Evolutionary conservation across 441 rosid species (phyloP).

Genomic region (Gossypium davidsonii): DNA sequence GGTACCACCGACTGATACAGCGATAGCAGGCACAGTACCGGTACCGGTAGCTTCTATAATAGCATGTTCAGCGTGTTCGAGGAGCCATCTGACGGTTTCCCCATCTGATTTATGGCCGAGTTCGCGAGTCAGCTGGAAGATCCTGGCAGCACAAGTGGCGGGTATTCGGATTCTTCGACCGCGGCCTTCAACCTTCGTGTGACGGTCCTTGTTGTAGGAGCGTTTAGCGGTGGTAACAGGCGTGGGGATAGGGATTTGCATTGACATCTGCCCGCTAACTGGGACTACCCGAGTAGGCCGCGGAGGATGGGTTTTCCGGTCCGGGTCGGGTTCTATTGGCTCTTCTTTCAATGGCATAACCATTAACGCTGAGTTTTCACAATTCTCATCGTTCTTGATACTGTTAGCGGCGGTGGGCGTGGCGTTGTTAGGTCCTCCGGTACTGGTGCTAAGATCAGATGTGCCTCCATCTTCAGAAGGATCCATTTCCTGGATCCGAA

Average conservation of each 20-base stretch:
- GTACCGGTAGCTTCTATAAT: constrained; percentile 51
- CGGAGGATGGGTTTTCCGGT: constrained; percentile 13
- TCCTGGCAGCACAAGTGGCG: constrained; percentile 55
- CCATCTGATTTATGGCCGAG: constrained; percentile 69
- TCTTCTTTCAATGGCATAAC: constrained; percentile 38
- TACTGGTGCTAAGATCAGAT: constrained; percentile 43
- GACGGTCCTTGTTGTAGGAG: constrained; percentile 54
- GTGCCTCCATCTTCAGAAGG: constrained; percentile 28
- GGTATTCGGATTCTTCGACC: constrained; percentile 65
- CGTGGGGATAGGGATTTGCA: constrained; percentile 16
- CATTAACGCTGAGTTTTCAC: constrained; percentile 21
- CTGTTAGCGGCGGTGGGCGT: background rate
- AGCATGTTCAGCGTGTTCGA: constrained; percentile 49
- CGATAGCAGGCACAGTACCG: constrained; percentile 47
- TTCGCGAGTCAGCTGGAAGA: constrained; percentile 57
- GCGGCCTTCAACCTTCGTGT: constrained; percentile 61
- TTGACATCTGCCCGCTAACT: constrained; percentile 18
- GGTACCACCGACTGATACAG: constrained; percentile 39
- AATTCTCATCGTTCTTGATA: background rate
- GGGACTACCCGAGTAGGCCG: constrained; percentile 22
- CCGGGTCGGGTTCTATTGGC: constrained; percentile 30
- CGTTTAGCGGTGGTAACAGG: constrained; percentile 18
- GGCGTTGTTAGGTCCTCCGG: constrained; percentile 20
- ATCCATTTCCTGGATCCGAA: constrained; percentile 16
- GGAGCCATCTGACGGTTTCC: constrained; percentile 63